Base-by-base conservation (phyloP, 2,329 filamentous ascomycete genomes). In the Coniochaeta prunicola region DNA sequence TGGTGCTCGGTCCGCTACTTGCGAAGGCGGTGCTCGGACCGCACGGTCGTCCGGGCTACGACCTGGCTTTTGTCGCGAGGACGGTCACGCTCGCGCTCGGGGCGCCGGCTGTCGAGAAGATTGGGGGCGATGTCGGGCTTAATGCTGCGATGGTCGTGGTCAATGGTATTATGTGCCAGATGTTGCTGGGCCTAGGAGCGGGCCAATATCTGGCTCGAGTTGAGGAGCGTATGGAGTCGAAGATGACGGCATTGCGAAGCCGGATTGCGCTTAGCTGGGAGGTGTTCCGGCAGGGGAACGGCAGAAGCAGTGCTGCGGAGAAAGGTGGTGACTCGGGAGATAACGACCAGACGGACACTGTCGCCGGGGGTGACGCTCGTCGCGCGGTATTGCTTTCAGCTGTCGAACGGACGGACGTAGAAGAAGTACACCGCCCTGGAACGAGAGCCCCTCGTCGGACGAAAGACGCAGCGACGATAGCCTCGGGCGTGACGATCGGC, bases 81-180 rank as follows among this genome's bases (percentile, higher is more conserved):
- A 79, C 76, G 61, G 77, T 78, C 7, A 82, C 80, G 0, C 68
- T 82, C 7, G 80, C 80, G 0, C 69, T 82, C 12, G 75, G 77
- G 1, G 75, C 75, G 21, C 80, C 80, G 0, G 79, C 77, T 0
- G 76, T 80, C 65, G 65, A 65, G 1, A 71, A 73, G 6, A 65
- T 82, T 1, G 71, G 72, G 0, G 80, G 79, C 0, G 80, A 80
- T 58, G 65, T 69, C 3, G 74, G 75, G 1, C 70, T 77, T 6
- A 82, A 81, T 45, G 80, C 80, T 0, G 74, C 76, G 2, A 69
- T 82, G 53, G 79, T 82, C 5, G 80, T 82, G 1, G 74, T 76
- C 62, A 81, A 79, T 36, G 80, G 80, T 3, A 80, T 82, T 8
- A 62, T 69, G 26, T 74, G 68, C 55, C 72, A 74, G 62, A 69